These are phyloP conservation scores for Gardenia jasminoides DNA, from an alignment of 257 asterid species.

Conservation along the genomic window DNA sequence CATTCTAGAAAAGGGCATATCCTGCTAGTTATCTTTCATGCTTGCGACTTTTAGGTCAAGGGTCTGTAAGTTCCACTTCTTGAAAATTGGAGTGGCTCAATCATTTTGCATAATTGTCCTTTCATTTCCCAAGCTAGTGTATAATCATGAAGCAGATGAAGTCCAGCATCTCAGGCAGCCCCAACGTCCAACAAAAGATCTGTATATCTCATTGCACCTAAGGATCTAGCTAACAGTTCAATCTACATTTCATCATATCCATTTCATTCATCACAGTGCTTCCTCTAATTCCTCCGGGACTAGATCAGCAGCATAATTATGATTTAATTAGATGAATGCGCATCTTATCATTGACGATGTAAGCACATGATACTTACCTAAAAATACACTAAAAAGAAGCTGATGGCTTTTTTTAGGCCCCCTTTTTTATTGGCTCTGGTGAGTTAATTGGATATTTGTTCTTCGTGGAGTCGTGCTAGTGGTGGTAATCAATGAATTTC, in stretches of 20 bases:
- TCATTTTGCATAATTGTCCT: conserved; percentile 4
- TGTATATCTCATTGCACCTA: not conserved
- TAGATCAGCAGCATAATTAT: too few relatives aligned
- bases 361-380: not conserved
- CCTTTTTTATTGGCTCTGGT: too few relatives aligned
- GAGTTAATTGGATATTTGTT: too few relatives aligned
- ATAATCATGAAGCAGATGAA: not conserved
- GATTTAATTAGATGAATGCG: not conserved
- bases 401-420: not conserved
- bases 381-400: not conserved
- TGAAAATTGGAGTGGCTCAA: conserved; percentile 3
- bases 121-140: not conserved
- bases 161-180: not conserved
- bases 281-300: not conserved
- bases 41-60: not conserved
- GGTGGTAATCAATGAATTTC: too few relatives aligned
- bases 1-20: conserved; percentile 9
- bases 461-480: too few relatives aligned
- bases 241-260: not conserved
- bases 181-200: conserved; percentile 4
- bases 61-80: conserved; percentile 10
- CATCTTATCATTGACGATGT: not conserved
- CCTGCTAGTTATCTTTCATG: not conserved
- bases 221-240: not conserved
- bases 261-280: not conserved